Evolutionary conservation across 2,329 filamentous ascomycete genomes (phyloP), one percentile per base, ranked within the genome.

Genomic region (Magnaporthiopsis rhizophila): DNA sequence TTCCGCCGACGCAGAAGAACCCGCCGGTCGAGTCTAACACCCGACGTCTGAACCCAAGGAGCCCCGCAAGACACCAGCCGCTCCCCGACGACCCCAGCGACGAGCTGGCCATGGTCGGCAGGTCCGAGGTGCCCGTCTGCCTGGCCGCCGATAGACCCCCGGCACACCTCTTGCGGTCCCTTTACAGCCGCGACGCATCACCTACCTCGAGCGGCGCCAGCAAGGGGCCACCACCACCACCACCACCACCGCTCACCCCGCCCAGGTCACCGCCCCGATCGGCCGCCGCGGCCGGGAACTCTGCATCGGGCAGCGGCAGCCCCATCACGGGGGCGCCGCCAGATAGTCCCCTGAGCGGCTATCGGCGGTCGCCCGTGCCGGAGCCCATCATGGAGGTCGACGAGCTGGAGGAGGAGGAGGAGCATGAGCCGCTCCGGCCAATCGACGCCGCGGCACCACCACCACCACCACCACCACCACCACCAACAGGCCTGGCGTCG

Each of bases 41-140:
- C n/a, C n/a, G n/a, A n/a, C n/a, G n/a, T n/a, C 11, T 21, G 32
- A 18, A 57, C 26, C 13, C 7, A n/a, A 60, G 32, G 32, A 21
- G n/a, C 18, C 24, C 38, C 4, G 26, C 26, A 3, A 57, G 53
- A 61, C 32, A 62, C 61, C 61, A 45, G 8, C 32, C n/a, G 36
- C 24, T n/a, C 38, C 26, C 32, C 6, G n/a, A 62, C n/a, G 61
- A 62, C 50, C 38, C 61, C 50, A 57, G 59, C 57, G 62, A 63
- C 34, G 62, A 63, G 30, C 32, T 63, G 32, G 30, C 36, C 57
- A 63, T 63, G 62, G 62, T 63, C n/a, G 62, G 62, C 56, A 59
- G 45, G 62, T 63, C 62, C 34, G 62, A 63, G 57, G 62, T 63
- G 9, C 62, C 62, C 56, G 56, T 63, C 13, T 59, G 56, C 15